phyloP scores from a whole-genome alignment of 2,329 filamentous ascomycete genomes.

The Cytospora chrysosperma region DNA sequence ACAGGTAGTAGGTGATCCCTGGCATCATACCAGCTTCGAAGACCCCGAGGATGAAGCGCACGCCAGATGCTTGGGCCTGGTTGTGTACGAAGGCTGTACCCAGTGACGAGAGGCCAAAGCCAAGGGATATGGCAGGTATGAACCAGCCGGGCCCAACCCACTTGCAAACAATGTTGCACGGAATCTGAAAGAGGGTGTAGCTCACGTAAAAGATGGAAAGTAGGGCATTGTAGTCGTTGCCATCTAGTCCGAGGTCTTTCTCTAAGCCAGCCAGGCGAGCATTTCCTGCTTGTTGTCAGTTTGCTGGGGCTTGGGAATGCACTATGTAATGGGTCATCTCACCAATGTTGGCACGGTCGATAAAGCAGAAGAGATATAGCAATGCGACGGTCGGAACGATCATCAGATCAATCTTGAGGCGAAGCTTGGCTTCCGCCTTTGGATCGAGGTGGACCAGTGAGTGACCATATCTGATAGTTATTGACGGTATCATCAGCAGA shows the following conservation, averaged over 20 bases:
- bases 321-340: conserved; percentile 24
- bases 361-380: conserved; percentile 72
- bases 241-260: conserved; percentile 55
- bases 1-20: conserved; percentile 72
- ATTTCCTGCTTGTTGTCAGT: conserved; percentile 54
- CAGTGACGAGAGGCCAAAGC: conserved; percentile 63
- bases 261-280: conserved; percentile 65
- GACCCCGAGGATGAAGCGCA: conserved; percentile 65
- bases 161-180: conserved; percentile 67
- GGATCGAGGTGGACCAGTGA: conserved; percentile 55
- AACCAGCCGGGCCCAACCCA: conserved; percentile 72
- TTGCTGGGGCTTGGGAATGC: too few species aligned
- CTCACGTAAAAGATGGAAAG: conserved; percentile 70
- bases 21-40: conserved; percentile 75
- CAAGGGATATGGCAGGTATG: conserved; percentile 59
- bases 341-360: conserved; percentile 74
- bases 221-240: conserved; percentile 68
- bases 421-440: conserved; percentile 55
- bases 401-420: conserved; percentile 63
- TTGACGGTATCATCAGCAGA: conserved; percentile 14
- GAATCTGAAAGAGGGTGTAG: conserved; percentile 73
- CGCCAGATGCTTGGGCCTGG: conserved; percentile 50
- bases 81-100: conserved; percentile 64
- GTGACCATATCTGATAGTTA: conserved; percentile 48
- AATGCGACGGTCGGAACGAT: conserved; percentile 65